Evolutionary conservation across 495 filamentous ascomycete genomes (phyloP).

Genomic region (Rostrohypoxylon terebratum): DNA sequence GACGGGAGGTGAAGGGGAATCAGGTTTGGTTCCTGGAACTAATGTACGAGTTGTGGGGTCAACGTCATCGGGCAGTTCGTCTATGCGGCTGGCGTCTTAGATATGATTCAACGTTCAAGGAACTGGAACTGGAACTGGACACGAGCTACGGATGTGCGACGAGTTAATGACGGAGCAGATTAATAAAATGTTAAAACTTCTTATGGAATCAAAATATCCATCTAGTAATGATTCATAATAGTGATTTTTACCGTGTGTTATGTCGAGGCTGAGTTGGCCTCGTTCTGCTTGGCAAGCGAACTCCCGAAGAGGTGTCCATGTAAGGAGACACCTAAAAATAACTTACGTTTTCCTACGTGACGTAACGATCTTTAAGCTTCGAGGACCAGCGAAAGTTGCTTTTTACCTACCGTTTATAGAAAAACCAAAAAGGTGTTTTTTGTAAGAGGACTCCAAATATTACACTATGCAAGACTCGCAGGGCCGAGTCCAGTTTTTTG

Average conservation of each 20-base stretch:
- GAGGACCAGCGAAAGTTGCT: neutral
- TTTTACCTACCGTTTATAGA: neutral
- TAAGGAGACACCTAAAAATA: neutral
- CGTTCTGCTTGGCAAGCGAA: neutral
- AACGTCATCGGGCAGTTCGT: slow-evolving; percentile 11
- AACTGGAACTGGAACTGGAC: slow-evolving; percentile 25
- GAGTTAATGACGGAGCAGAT: slow-evolving; percentile 35
- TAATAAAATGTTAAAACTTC: slow-evolving; percentile 26
- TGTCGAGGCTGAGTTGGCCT: neutral
- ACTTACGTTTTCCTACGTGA: neutral
- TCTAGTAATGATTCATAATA: neutral
- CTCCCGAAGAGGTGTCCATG: neutral
- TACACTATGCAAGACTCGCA: slow-evolving; percentile 30
- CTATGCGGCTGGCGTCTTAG: slow-evolving; percentile 27
- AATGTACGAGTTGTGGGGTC: slow-evolving; percentile 15
- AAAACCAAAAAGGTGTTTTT: neutral
- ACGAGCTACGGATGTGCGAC: slow-evolving; percentile 33
- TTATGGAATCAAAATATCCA: neutral
- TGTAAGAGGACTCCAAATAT: slow-evolving; percentile 14
- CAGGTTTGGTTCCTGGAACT: slow-evolving; percentile 10
- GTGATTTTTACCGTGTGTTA: neutral
- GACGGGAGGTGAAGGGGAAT: neutral
- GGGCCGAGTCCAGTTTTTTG: slow-evolving; percentile 43
- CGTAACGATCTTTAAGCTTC: neutral
- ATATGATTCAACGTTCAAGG: slow-evolving; percentile 19